A percentile compares a stretch with the other conserved stretches of the same genome.
Evolutionary conservation across 306 rosid species (phyloP).

Genomic region (Glycine soja): DNA sequence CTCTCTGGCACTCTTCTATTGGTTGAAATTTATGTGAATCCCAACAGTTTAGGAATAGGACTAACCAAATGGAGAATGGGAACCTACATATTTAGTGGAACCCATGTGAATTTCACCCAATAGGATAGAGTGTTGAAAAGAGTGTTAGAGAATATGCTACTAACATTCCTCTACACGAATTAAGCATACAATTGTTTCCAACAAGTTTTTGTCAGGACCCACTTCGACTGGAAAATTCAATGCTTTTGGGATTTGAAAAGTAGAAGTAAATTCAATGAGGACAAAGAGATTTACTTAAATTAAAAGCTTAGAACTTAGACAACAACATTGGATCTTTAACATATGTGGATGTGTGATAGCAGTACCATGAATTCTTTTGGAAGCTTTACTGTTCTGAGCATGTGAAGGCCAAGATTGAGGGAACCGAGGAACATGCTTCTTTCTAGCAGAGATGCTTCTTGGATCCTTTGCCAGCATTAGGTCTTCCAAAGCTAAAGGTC

Average conservation of each 20-base stretch:
- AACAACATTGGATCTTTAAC: slow-evolving; percentile 22
- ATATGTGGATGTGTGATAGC: slow-evolving; percentile 23
- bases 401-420: slow-evolving; percentile 84
- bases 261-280: slow-evolving; percentile 40
- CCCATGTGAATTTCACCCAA: neutral
- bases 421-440: slow-evolving; percentile 63
- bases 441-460: slow-evolving; percentile 59
- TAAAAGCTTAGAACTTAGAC: slow-evolving; percentile 42
- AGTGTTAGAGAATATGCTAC: neutral
- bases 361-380: slow-evolving; percentile 76
- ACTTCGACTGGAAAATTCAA: slow-evolving; percentile 19
- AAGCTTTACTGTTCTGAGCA: slow-evolving; percentile 68
- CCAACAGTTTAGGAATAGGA: neutral
- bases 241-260: slow-evolving; percentile 25
- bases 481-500: slow-evolving; percentile 62
- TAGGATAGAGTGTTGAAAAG: neutral
- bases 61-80: neutral
- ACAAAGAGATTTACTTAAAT: slow-evolving; percentile 9
- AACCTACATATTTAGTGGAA: neutral
- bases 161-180: neutral
- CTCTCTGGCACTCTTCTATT: neutral
- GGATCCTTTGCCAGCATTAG: slow-evolving; percentile 65
- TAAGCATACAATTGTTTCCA: neutral
- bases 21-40: neutral
- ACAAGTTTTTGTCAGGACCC: neutral